These are phyloP conservation scores for Talaromyces piceae DNA, from an alignment of 2,329 filamentous ascomycete species.

Conservation along the genomic window DNA sequence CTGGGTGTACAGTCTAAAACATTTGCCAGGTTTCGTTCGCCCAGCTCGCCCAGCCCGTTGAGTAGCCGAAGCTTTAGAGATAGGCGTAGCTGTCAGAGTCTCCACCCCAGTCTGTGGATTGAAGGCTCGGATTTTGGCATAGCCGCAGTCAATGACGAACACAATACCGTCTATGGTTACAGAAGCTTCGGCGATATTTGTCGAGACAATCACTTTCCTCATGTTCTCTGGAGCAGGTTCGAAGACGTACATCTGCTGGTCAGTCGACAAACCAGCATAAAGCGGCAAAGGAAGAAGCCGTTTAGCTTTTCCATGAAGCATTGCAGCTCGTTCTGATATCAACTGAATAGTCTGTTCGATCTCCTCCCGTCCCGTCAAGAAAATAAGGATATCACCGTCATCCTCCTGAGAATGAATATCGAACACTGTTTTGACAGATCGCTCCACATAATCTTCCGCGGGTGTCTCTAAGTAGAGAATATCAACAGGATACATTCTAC, in stretches of 20 bases:
- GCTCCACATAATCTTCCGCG: slow-evolving; percentile 78
- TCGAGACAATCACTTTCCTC: slow-evolving; percentile 85
- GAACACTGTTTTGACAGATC: slow-evolving; percentile 72
- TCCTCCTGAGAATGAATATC: slow-evolving; percentile 77
- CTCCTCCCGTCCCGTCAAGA: slow-evolving; percentile 86
- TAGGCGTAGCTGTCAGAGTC: slow-evolving; percentile 68
- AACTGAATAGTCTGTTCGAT: slow-evolving; percentile 77
- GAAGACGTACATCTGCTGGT: slow-evolving; percentile 94
- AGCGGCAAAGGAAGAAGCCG: slow-evolving; percentile 67
- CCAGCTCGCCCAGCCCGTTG: slow-evolving; percentile 88
- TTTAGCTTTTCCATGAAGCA: slow-evolving; percentile 53
- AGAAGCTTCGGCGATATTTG: slow-evolving; percentile 94
- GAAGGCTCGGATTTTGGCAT: slow-evolving; percentile 82
- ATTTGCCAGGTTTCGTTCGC: slow-evolving; percentile 83
- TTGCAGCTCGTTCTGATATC: slow-evolving; percentile 63
- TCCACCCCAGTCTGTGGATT: slow-evolving; percentile 82
- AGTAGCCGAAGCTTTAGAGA: slow-evolving; percentile 87
- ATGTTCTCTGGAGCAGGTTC: slow-evolving; percentile 73
- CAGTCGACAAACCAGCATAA: slow-evolving; percentile 80
- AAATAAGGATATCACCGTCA: slow-evolving; percentile 82
- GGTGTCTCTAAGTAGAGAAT: slow-evolving; percentile 71
- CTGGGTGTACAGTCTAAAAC: slow-evolving; percentile 87
- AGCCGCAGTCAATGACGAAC: slow-evolving; percentile 85
- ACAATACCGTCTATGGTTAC: slow-evolving; percentile 90
- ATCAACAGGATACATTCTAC: slow-evolving; percentile 82